These are phyloP conservation scores for Aspergillus neoniger DNA, from an alignment of 2,329 filamentous ascomycete genomes.

Conservation along the genomic window DNA sequence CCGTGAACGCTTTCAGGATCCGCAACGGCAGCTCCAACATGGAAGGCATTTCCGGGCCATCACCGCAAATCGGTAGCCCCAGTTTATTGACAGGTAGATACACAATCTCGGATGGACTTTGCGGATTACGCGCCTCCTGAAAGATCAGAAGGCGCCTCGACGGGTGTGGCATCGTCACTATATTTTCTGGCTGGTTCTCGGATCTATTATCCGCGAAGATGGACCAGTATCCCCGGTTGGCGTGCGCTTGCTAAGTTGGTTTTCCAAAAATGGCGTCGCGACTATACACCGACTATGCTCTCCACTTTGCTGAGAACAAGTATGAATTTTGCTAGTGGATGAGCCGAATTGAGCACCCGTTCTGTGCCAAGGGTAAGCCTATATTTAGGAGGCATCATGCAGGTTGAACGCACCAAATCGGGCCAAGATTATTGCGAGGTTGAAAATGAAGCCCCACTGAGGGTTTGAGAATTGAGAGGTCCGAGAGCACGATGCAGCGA, in stretches of 20 bases:
- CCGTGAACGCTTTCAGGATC: constrained; percentile 39
- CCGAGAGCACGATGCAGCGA: too few relatives aligned
- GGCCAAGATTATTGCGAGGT: background rate
- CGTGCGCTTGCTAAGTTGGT: background rate
- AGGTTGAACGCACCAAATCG: background rate
- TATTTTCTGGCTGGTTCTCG: background rate
- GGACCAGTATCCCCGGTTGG: background rate
- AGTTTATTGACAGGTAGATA: constrained; percentile 41
- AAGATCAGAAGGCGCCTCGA: constrained; percentile 39
- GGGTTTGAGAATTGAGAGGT: too few relatives aligned
- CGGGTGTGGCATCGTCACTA: background rate
- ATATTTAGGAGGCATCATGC: background rate
- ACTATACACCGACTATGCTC: background rate
- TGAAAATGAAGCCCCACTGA: background rate
- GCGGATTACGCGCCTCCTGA: constrained; percentile 38
- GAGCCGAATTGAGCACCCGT: background rate
- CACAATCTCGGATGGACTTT: constrained; percentile 29
- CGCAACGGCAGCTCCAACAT: constrained; percentile 38
- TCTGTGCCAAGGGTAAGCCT: background rate
- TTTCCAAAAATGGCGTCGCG: background rate
- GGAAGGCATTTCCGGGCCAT: constrained; percentile 35
- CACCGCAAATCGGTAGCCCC: constrained; percentile 38
- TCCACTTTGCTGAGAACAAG: background rate
- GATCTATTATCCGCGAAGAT: background rate
- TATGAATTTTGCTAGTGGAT: background rate